phyloP scores from a whole-genome alignment of 1,284 basidiomycete species.

The Takashimella koratensis region DNA sequence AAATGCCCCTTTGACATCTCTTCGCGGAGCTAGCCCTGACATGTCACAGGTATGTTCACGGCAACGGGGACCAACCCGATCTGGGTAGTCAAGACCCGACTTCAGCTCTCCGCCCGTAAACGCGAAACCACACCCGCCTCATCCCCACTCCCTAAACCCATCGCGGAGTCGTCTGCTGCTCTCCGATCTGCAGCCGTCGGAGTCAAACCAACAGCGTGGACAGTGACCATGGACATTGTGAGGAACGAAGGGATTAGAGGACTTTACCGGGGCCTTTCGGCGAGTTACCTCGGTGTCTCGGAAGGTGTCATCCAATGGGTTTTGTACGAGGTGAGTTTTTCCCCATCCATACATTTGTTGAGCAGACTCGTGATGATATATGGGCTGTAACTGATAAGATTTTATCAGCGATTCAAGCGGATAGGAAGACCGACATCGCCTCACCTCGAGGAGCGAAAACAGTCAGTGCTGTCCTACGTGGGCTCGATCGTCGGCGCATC shows the following conservation, averaged over 20 bases:
- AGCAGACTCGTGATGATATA: neutral
- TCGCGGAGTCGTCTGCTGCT: conserved; percentile 27
- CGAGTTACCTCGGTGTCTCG: conserved; percentile 91
- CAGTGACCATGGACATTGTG: conserved; percentile 69
- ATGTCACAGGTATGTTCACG: conserved; percentile 63
- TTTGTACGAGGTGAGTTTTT: conserved; percentile 73
- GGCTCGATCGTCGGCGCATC: conserved; percentile 81
- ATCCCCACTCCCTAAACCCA: conserved; percentile 22
- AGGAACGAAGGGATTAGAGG: conserved; percentile 78
- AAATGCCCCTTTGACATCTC: neutral
- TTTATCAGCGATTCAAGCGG: conserved; percentile 39
- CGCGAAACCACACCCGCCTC: conserved; percentile 12
- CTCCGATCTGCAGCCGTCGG: conserved; percentile 9
- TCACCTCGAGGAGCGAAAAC: conserved; percentile 35
- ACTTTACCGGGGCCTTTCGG: conserved; percentile 91
- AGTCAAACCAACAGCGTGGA: conserved; percentile 44
- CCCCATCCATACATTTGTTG: no score
- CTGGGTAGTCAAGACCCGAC: conserved; percentile 94
- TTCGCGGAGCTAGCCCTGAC: neutral
- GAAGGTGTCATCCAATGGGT: conserved; percentile 99
- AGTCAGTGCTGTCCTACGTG: conserved; percentile 54
- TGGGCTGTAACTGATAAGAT: no score
- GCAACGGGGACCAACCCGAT: conserved; percentile 96
- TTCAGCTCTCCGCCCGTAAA: conserved; percentile 59
- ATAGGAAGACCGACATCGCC: conserved; percentile 21